Evolutionary conservation across 805 yeast genomes (phyloP).

Genomic region (Spathaspora boniae): DNA sequence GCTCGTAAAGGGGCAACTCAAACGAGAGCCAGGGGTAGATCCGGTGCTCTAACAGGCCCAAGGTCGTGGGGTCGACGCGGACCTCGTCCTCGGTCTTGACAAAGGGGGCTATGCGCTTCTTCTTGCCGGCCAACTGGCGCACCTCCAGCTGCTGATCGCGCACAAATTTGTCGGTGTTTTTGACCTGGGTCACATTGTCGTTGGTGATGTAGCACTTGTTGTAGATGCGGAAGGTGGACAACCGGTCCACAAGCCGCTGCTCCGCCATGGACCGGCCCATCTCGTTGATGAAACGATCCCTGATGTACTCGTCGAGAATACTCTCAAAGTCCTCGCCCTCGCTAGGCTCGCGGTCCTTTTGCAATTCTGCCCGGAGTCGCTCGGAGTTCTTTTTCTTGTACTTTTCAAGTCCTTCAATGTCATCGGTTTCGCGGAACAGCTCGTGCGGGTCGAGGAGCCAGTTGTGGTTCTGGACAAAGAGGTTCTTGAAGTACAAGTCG

Average conservation of each 20-base stretch:
- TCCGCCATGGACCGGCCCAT: slow-evolving; percentile 16
- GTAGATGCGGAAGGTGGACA: slow-evolving; percentile 43
- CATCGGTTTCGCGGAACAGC: slow-evolving; percentile 16
- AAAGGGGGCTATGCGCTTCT: slow-evolving; percentile 1
- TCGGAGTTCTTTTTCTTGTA: slow-evolving; percentile 17
- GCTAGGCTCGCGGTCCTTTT: not conserved
- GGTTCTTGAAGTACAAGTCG: slow-evolving; percentile 37
- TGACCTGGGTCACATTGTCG: slow-evolving; percentile 9
- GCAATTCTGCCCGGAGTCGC: slow-evolving; percentile 13
- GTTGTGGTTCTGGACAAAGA: slow-evolving; percentile 33
- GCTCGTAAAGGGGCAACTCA: slow-evolving; percentile 34
- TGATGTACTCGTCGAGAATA: not conserved
- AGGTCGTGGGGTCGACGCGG: slow-evolving; percentile 3
- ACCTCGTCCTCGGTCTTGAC: not conserved
- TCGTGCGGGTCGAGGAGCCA: slow-evolving; percentile 39
- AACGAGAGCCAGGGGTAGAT: slow-evolving; percentile 41
- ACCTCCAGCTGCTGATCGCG: not conserved
- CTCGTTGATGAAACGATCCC: slow-evolving; percentile 17
- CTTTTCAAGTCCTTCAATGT: slow-evolving; percentile 22
- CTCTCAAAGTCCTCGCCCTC: slow-evolving; percentile 1
- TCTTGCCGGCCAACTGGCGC: not conserved
- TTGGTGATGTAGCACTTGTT: slow-evolving; percentile 38
- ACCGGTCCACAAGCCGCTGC: slow-evolving; percentile 34
- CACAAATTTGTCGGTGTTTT: slow-evolving; percentile 1
- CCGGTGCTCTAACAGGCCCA: slow-evolving; percentile 26